Base-by-base conservation (phyloP, 768 basidiomycete genomes). In the Phaffia australis region DNA sequence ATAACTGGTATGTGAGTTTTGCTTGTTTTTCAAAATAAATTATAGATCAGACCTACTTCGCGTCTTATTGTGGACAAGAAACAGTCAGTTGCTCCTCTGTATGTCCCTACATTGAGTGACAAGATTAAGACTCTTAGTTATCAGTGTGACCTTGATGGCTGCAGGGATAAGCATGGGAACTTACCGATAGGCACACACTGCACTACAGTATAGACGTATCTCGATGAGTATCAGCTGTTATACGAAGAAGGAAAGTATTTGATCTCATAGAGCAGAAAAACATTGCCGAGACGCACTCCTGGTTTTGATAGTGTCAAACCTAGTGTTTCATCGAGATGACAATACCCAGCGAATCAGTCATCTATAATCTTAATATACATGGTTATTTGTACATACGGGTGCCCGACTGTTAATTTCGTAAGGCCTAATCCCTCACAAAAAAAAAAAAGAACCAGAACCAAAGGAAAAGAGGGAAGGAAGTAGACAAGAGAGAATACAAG, bases 251-350 rank as follows among this genome's bases (percentile, higher is more conserved):
- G 6, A 1, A 47, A 19, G 23, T 35, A 7, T 11, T 1, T 23
- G 3, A 16, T 1, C 42, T 23, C 5, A 42, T n/a, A 5, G 35
- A n/a, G 9, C 5, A 19, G 21, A 19, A 23, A 9, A 15, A 47
- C 5, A n/a, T 16, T 9, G 27, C 30, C 8, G 32, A 19, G 23
- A 47, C n/a, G 42, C 1, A 21, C 47, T 49, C 47, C 62, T 19
- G 2, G 62, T 46, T 68, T 71, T 30, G 72, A 71, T 55, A 66
- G 63, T 47, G 72, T 73, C 32, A 72, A 69, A 69, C 72, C 74
- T 73, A 71, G 73, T 63, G 72, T 71, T 72, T 27, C 15, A 14
- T 21, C 58, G n/a, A 6, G 5, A 8, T 14, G 2, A 23, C 66
- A 59, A 68, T 42, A 42, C 35, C 4, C 35, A 11, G 35, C 35